Conservation (phyloP, 805 yeast genomes). For the Hermanozyma aechmeae region DNA sequence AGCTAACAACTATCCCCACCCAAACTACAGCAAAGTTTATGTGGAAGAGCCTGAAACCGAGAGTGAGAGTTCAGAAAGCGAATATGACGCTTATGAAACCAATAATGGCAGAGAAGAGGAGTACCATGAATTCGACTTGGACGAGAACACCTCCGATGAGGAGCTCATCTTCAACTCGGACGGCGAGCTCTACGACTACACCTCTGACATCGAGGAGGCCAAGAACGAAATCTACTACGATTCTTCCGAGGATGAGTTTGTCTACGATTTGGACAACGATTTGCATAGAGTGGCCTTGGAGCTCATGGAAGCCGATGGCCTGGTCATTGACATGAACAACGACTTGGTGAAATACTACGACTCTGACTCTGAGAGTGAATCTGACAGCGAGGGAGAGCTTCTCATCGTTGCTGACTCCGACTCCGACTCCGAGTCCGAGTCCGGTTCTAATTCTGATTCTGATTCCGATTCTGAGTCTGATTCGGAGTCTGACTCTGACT, state of each 20-base stretch:
- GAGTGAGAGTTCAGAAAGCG: conserved; percentile 16
- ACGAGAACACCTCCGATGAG: conserved; percentile 10
- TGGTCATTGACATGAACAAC: conserved; percentile 13
- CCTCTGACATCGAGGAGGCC: conserved; percentile 14
- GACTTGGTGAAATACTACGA: conserved; percentile 16
- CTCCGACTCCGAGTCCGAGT: conserved; percentile 8
- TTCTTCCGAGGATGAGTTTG: no score
- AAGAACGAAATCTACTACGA: conserved; percentile 11
- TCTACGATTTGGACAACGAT: conserved; percentile 29
- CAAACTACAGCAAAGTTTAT: conserved; percentile 13
- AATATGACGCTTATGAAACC: conserved; percentile 8
- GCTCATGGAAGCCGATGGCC: conserved; percentile 21
- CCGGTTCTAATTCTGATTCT: conserved; percentile 8
- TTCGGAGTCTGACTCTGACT: conserved; percentile 6
- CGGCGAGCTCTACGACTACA: conserved; percentile 13
- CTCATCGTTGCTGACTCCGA: background rate
- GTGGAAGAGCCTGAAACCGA: conserved; percentile 37
- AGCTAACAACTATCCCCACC: background rate
- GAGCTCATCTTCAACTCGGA: conserved; percentile 10
- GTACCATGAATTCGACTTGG: conserved; percentile 22
- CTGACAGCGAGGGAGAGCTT: background rate
- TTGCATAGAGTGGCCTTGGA: conserved; percentile 24
- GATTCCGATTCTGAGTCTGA: conserved; percentile 9
- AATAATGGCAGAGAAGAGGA: conserved; percentile 13
- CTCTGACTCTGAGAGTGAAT: conserved; percentile 8